A percentile compares a stretch with the other conserved stretches of the same genome.
These are phyloP conservation scores for Lenzites betulinus DNA, from an alignment of 768 basidiomycete species.

Conservation along the genomic window DNA sequence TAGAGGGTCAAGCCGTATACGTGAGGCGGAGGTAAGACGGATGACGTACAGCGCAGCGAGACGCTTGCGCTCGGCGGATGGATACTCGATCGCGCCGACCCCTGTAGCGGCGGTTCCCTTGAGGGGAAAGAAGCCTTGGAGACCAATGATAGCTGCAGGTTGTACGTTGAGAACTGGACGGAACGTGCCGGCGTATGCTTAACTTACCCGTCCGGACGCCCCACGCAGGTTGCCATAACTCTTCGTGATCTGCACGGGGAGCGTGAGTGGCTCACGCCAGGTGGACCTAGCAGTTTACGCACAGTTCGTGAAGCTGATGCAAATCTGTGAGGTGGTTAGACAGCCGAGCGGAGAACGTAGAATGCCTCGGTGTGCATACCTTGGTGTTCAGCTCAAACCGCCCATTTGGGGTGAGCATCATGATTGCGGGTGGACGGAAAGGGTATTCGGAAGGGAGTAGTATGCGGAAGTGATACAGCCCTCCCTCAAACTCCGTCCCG, in stretches of 20 bases:
- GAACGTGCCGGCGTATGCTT: neutral
- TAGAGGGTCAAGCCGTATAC: neutral
- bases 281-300: constrained; percentile 34
- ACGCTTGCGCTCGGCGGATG: constrained; percentile 71
- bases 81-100: constrained; percentile 85
- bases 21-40: neutral
- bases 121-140: constrained; percentile 87
- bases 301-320: constrained; percentile 93
- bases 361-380: constrained; percentile 45
- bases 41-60: constrained; percentile 69
- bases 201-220: constrained; percentile 87
- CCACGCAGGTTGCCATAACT: constrained; percentile 98
- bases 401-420: constrained; percentile 97
- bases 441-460: constrained; percentile 92
- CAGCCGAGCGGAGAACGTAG: too few species aligned
- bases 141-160: constrained; percentile 72
- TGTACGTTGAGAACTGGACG: constrained; percentile 12
- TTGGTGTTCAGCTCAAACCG: constrained; percentile 95
- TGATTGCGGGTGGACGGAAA: constrained; percentile 93
- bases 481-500: constrained; percentile 91
- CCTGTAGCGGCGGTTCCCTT: constrained; percentile 87
- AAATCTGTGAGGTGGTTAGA: constrained; percentile 56
- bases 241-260: constrained; percentile 74
- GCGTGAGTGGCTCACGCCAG: constrained; percentile 22
- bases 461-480: constrained; percentile 94